Evolutionary conservation across 164 flowering plant species (phyloP).

Genomic region (Vitis rotundifolia): DNA sequence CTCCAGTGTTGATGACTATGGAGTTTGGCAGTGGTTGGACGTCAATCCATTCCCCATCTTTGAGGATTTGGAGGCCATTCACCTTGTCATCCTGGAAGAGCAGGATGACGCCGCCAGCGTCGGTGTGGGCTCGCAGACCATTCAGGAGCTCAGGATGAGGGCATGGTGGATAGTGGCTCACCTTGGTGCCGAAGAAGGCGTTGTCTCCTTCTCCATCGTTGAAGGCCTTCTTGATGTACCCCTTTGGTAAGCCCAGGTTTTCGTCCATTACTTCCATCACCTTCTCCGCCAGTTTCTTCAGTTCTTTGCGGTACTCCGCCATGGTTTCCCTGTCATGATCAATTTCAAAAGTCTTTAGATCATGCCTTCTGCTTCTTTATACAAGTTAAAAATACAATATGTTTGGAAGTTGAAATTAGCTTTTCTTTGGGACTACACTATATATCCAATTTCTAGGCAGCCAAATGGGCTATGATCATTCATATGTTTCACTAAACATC

Average conservation of each 20-base stretch:
- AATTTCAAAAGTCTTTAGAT: no score
- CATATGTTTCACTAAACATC: no score
- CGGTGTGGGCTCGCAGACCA: slow-evolving; percentile 91
- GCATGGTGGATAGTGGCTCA: slow-evolving; percentile 92
- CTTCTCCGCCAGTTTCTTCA: slow-evolving; percentile 67
- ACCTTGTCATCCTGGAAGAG: slow-evolving; percentile 88
- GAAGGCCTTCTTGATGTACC: slow-evolving; percentile 73
- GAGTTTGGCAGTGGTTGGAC: slow-evolving; percentile 78
- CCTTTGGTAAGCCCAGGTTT: slow-evolving; percentile 70
- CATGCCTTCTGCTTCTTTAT: no score
- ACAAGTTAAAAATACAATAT: no score
- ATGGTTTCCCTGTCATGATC: slow-evolving; percentile 66
- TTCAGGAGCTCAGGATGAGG: slow-evolving; percentile 64
- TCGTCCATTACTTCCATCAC: slow-evolving; percentile 89
- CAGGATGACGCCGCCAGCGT: slow-evolving; percentile 88
- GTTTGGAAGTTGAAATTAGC: no score
- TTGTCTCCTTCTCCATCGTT: slow-evolving; percentile 37
- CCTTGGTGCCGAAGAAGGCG: slow-evolving; percentile 87
- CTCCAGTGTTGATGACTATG: slow-evolving; percentile 90
- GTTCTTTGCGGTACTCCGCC: slow-evolving; percentile 67
- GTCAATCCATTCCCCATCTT: slow-evolving; percentile 80
- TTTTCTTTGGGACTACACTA: no score
- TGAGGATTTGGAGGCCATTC: slow-evolving; percentile 75
- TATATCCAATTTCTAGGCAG: no score
- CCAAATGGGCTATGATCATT: no score